Evolutionary conservation across 805 yeast species (phyloP).

Genomic region (Torulaspora franciscae): DNA sequence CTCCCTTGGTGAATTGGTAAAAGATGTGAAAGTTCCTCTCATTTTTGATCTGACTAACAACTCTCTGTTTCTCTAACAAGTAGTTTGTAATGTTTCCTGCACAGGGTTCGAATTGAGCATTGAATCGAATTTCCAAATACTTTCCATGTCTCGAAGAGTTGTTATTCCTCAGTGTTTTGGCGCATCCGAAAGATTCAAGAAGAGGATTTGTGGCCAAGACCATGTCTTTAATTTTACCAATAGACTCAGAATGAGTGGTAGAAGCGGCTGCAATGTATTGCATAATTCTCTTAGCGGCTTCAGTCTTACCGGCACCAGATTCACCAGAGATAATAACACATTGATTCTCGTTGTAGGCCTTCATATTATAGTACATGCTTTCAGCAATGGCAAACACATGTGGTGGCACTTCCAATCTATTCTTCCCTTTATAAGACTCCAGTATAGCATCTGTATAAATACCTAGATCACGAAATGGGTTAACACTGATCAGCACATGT

Average conservation of each 20-base stretch:
- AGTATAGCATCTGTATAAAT: slow-evolving; percentile 80
- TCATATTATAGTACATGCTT: slow-evolving; percentile 90
- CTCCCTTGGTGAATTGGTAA: slow-evolving; percentile 91
- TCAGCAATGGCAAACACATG: slow-evolving; percentile 98
- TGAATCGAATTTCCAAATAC: slow-evolving; percentile 86
- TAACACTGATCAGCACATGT: slow-evolving; percentile 90
- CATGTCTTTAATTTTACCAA: slow-evolving; percentile 90
- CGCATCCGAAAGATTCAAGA: slow-evolving; percentile 98
- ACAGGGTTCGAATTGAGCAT: slow-evolving; percentile 76
- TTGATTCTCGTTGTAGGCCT: slow-evolving; percentile 89
- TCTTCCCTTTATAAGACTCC: slow-evolving; percentile 79
- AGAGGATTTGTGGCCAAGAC: slow-evolving; percentile 96
- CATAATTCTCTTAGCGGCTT: slow-evolving; percentile 97
- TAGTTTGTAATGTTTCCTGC: slow-evolving; percentile 96
- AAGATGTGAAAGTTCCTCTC: slow-evolving; percentile 97
- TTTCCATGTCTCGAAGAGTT: slow-evolving; percentile 97
- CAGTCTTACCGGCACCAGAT: slow-evolving; percentile 97
- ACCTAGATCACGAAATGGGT: slow-evolving; percentile 94
- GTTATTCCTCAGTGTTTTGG: slow-evolving; percentile 94
- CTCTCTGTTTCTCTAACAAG: slow-evolving; percentile 89
- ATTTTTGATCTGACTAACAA: slow-evolving; percentile 86
- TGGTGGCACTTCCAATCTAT: slow-evolving; percentile 94
- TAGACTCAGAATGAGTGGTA: slow-evolving; percentile 55
- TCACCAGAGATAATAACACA: slow-evolving; percentile 98
- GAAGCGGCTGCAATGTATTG: slow-evolving; percentile 91